Evolutionary conservation across 192 early-diverging fungal genomes (phyloP).

Genomic region (Backusella sp.): DNA sequence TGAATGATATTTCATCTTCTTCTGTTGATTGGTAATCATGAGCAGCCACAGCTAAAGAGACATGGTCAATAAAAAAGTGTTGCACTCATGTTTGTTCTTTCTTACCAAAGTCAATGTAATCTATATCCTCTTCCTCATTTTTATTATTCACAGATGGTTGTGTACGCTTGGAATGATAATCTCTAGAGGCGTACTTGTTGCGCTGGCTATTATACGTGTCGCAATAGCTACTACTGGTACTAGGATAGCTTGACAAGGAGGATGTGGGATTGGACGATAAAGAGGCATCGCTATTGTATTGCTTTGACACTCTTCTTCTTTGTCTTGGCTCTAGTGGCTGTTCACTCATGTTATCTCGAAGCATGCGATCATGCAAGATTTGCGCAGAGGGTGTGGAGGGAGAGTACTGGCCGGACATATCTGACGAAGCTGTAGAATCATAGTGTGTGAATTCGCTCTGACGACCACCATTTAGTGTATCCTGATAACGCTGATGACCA

Average conservation of each 20-base stretch:
- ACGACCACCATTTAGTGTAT: background rate
- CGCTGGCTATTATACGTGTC: background rate
- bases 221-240: background rate
- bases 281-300: background rate
- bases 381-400: background rate
- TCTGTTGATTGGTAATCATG: slow-evolving; percentile 28
- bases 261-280: background rate
- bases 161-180: background rate
- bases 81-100: background rate
- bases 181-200: background rate
- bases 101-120: slow-evolving; percentile 20
- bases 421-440: background rate
- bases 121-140: background rate
- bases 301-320: background rate
- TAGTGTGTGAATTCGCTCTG: background rate
- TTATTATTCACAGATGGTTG: background rate
- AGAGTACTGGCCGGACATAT: background rate
- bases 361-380: slow-evolving; percentile 11
- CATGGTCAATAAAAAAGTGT: background rate
- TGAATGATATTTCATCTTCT: slow-evolving; percentile 31
- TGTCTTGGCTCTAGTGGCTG: background rate
- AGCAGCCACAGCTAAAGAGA: slow-evolving; percentile 11
- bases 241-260: background rate
- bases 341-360: background rate
- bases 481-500: background rate